Evolutionary conservation across 352 stramenopile species (phyloP).

Genomic region (Globisporangium abappressorium): DNA sequence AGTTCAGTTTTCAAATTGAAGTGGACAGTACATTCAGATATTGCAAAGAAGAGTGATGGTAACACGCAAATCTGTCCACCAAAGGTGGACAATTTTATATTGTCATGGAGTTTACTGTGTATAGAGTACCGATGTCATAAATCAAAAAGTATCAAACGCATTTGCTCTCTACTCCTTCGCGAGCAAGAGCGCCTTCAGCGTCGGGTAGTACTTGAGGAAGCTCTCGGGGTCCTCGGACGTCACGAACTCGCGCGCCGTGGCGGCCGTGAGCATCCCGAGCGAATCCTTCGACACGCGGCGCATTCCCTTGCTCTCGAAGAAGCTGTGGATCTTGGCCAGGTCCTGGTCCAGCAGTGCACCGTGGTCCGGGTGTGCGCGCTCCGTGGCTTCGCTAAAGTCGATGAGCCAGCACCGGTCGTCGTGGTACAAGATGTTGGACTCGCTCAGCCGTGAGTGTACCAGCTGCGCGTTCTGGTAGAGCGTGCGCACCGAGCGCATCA

Average conservation of each 20-base stretch:
- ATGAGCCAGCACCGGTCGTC: slow-evolving; percentile 73
- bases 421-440: slow-evolving; percentile 76
- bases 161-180: slow-evolving; percentile 13
- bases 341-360: slow-evolving; percentile 56
- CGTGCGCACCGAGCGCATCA: slow-evolving; percentile 35
- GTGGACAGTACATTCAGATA: neutral
- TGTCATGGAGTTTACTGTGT: neutral
- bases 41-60: neutral
- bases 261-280: slow-evolving; percentile 14
- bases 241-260: slow-evolving; percentile 26
- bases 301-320: slow-evolving; percentile 58
- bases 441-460: slow-evolving; percentile 43
- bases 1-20: neutral
- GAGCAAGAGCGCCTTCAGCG: slow-evolving; percentile 24
- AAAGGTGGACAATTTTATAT: neutral
- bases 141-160: neutral
- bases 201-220: slow-evolving; percentile 32
- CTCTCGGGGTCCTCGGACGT: slow-evolving; percentile 22
- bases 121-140: neutral
- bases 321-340: slow-evolving; percentile 54
- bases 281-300: slow-evolving; percentile 26
- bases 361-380: slow-evolving; percentile 54
- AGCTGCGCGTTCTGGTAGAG: slow-evolving; percentile 59
- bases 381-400: slow-evolving; percentile 82
- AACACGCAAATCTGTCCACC: neutral